These are phyloP conservation scores for Tricholoma flavovirens DNA, from an alignment of 768 basidiomycete species.

Conservation along the genomic window DNA sequence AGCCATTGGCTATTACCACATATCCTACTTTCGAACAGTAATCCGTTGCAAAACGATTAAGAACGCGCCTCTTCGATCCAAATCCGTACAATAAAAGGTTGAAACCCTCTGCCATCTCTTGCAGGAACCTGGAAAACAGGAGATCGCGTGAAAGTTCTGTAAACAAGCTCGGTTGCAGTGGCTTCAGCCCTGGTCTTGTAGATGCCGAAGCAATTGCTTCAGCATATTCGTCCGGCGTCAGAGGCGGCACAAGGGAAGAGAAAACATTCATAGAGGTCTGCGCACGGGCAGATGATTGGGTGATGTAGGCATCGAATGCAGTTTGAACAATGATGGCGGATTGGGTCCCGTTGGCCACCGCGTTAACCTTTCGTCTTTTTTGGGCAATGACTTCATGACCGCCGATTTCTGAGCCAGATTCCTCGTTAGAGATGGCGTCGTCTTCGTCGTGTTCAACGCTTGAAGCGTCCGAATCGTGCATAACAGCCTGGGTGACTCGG, in stretches of 20 bases:
- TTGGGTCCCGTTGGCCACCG: conserved; percentile 8
- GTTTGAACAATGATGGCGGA: conserved; percentile 49
- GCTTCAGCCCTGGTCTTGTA: conserved; percentile 19
- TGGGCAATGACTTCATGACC: conserved; percentile 1
- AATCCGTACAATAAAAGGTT: conserved; percentile 85
- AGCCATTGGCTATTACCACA: conserved; percentile 75
- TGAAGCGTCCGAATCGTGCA: conserved; percentile 1
- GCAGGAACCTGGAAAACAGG: conserved; percentile 55
- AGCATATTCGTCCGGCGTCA: conserved; percentile 59
- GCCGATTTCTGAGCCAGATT: conserved; percentile 11
- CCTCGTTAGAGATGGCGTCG: conserved; percentile 12
- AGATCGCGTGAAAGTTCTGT: conserved; percentile 26
- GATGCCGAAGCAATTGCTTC: conserved; percentile 31
- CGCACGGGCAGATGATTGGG: conserved; percentile 50
- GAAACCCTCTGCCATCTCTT: conserved; percentile 79
- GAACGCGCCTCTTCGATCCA: conserved; percentile 75
- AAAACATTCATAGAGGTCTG: conserved; percentile 79
- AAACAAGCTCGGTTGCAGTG: conserved; percentile 30
- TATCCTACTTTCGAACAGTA: conserved; percentile 56
- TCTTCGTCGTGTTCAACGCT: conserved; percentile 12
- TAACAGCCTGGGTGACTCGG: too few species aligned
- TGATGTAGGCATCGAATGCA: conserved; percentile 85
- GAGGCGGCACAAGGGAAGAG: conserved; percentile 65
- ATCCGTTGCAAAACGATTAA: conserved; percentile 69
- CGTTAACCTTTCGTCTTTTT: conserved; percentile 10